These are phyloP conservation scores for Geosmithia morbida DNA, from an alignment of 2,329 filamentous ascomycete species.

Conservation along the genomic window DNA sequence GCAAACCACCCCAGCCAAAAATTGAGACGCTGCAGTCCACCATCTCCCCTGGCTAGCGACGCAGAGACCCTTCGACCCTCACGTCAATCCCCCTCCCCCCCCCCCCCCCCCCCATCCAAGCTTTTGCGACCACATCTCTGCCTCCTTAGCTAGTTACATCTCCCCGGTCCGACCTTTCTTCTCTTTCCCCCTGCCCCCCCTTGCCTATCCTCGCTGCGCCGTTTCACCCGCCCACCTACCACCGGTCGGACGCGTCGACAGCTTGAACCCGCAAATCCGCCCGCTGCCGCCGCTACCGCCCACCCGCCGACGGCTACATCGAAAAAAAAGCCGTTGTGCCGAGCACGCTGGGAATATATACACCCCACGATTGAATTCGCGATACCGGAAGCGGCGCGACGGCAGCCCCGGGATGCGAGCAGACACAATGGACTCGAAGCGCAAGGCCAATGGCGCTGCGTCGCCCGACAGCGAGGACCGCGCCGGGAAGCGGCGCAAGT, in stretches of 20 bases:
- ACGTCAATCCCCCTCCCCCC: neutral
- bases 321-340: neutral
- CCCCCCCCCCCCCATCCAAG: too few relatives aligned
- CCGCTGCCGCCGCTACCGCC: too few relatives aligned
- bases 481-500: constrained; percentile 39
- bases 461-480: constrained; percentile 34
- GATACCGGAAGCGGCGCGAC: neutral
- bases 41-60: neutral
- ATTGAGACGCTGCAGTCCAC: neutral
- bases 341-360: neutral
- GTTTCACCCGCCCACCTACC: too few relatives aligned
- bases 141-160: too few relatives aligned
- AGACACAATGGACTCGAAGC: constrained; percentile 39
- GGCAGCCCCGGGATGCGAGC: neutral
- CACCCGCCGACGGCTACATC: neutral
- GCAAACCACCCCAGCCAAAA: neutral
- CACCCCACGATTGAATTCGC: neutral
- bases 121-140: too few relatives aligned
- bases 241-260: too few relatives aligned
- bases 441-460: constrained; percentile 34
- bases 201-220: too few relatives aligned
- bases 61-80: neutral
- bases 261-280: too few relatives aligned
- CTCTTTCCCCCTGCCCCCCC: too few relatives aligned
- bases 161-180: too few relatives aligned